Evolutionary conservation across 169 alveolate genomes (phyloP).

Genomic region (Plasmodium yoelii): DNA sequence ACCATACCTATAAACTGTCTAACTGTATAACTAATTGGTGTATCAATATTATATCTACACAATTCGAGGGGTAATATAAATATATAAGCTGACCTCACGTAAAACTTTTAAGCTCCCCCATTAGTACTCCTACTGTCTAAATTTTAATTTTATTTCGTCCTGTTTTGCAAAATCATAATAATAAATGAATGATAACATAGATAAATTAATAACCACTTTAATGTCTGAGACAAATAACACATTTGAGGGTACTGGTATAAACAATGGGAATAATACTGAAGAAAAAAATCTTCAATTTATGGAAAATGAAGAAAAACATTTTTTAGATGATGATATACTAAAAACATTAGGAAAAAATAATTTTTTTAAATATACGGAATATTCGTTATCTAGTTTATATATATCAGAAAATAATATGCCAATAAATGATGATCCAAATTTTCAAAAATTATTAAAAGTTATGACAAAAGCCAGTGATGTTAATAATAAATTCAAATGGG

Average conservation of each 20-base stretch:
- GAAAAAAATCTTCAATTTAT: neutral
- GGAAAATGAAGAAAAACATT: neutral
- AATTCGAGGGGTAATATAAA: too few species aligned
- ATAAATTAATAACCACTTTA: conserved; percentile 24
- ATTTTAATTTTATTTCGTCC: too few species aligned
- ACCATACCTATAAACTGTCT: too few species aligned
- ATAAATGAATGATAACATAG: conserved; percentile 22
- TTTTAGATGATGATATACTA: conserved; percentile 14
- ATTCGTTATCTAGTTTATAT: conserved; percentile 71
- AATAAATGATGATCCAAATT: conserved; percentile 46
- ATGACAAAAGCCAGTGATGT: conserved; percentile 72
- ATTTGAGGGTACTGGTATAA: neutral
- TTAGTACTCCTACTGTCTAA: too few species aligned
- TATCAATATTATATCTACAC: too few species aligned
- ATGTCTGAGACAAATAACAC: conserved; percentile 4
- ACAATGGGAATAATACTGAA: neutral
- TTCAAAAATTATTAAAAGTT: conserved; percentile 51
- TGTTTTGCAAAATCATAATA: neutral
- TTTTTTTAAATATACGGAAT: conserved; percentile 65
- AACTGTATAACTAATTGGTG: too few species aligned
- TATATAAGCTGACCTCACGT: too few species aligned
- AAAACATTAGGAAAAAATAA: conserved; percentile 24
- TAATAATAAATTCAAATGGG: conserved; percentile 62
- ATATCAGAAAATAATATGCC: conserved; percentile 33
- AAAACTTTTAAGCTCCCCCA: too few species aligned